phyloP scores from a whole-genome alignment of 768 basidiomycete species.

The Lactifluus hygrophoroides region DNA sequence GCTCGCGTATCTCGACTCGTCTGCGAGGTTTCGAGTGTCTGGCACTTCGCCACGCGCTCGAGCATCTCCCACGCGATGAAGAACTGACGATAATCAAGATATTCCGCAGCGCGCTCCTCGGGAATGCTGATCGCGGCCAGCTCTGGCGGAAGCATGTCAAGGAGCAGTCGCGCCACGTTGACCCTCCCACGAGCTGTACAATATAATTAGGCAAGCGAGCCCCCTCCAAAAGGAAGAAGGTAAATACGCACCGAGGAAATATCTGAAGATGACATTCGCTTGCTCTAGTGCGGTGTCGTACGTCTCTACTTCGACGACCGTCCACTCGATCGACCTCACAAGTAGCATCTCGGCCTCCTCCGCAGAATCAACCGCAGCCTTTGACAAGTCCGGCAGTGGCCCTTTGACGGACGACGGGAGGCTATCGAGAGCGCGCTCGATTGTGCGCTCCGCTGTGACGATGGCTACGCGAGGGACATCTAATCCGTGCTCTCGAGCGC shows the following conservation, averaged over 20 bases:
- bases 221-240: background rate
- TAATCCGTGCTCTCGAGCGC: constrained; percentile 77
- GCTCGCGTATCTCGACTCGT: constrained; percentile 50
- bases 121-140: constrained; percentile 55
- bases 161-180: constrained; percentile 43
- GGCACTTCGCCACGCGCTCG: constrained; percentile 51
- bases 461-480: constrained; percentile 74
- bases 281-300: too few relatives aligned
- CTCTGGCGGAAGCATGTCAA: constrained; percentile 55
- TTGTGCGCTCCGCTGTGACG: constrained; percentile 69
- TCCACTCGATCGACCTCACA: too few relatives aligned
- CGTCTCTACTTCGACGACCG: too few relatives aligned
- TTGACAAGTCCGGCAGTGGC: constrained; percentile 6
- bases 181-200: too few relatives aligned
- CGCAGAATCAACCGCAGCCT: too few relatives aligned
- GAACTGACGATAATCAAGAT: constrained; percentile 72
- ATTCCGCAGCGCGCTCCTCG: constrained; percentile 65
- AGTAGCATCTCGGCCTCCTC: too few relatives aligned
- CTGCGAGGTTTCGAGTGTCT: constrained; percentile 46
- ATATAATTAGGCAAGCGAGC: background rate
- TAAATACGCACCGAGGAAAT: too few relatives aligned
- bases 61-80: constrained; percentile 67
- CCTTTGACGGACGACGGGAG: constrained; percentile 9
- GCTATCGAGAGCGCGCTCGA: constrained; percentile 58
- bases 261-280: too few relatives aligned